Conservation (phyloP, 805 yeast genomes). For the Metschnikowia cubensis region DNA sequence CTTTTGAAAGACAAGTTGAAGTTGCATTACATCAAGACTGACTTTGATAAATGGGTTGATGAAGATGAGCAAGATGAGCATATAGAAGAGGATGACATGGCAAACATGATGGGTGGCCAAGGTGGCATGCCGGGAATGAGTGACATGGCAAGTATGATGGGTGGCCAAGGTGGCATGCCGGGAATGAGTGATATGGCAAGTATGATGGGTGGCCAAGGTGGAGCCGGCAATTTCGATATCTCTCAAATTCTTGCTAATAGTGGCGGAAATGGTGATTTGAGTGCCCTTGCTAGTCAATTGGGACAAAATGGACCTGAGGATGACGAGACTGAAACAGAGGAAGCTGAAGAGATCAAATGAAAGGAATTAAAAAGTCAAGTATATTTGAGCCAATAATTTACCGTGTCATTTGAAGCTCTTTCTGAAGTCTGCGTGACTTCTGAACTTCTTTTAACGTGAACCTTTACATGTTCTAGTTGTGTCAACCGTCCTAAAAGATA, state of each 20-base stretch:
- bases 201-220: slow-evolving; percentile 29
- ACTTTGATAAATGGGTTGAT: slow-evolving; percentile 96
- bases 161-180: slow-evolving; percentile 25
- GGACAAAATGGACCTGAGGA: slow-evolving; percentile 29
- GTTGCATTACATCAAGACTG: slow-evolving; percentile 81
- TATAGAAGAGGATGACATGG: slow-evolving; percentile 42
- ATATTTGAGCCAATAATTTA: background rate
- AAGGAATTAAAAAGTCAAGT: background rate
- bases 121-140: slow-evolving; percentile 20
- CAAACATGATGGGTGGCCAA: slow-evolving; percentile 21
- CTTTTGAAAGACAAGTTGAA: slow-evolving; percentile 82
- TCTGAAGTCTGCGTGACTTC: background rate
- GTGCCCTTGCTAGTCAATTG: slow-evolving; percentile 41
- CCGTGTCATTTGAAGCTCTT: background rate
- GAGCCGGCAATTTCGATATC: slow-evolving; percentile 14
- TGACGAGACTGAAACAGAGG: slow-evolving; percentile 11
- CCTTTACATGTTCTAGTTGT: background rate
- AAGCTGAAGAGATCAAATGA: slow-evolving; percentile 14
- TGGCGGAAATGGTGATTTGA: slow-evolving; percentile 37
- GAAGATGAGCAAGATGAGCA: slow-evolving; percentile 93
- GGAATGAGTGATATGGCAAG: slow-evolving; percentile 20
- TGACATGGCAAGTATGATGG: slow-evolving; percentile 25
- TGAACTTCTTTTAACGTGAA: background rate
- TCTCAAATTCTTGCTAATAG: slow-evolving; percentile 22
- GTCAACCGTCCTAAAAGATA: background rate